Evolutionary conservation across 2,329 filamentous ascomycete genomes (phyloP).

Genomic region (Biscogniauxia marginata): DNA sequence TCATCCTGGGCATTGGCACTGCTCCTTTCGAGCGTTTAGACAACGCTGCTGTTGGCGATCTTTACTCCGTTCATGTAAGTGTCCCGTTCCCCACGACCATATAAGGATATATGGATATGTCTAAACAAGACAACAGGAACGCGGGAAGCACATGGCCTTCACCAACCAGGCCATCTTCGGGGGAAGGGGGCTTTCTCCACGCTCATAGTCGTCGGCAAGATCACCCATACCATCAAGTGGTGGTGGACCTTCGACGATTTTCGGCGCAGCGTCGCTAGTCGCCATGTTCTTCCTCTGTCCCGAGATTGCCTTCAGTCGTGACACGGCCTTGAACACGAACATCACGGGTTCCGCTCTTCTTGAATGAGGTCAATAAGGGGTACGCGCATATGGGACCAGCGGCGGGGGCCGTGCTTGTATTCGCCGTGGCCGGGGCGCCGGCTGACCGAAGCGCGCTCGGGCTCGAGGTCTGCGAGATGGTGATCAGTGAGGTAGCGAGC

Average conservation of each 20-base stretch:
- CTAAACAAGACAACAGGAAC: slow-evolving; percentile 46
- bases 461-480: slow-evolving; percentile 84
- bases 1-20: slow-evolving; percentile 82
- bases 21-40: slow-evolving; percentile 89
- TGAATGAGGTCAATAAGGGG: slow-evolving; percentile 77
- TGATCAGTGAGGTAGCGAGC: slow-evolving; percentile 82
- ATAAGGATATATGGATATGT: slow-evolving; percentile 1
- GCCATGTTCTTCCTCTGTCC: slow-evolving; percentile 83
- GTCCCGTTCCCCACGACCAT: background rate
- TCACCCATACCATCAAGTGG: slow-evolving; percentile 75
- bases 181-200: slow-evolving; percentile 64
- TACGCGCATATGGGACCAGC: slow-evolving; percentile 86
- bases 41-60: slow-evolving; percentile 83
- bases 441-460: slow-evolving; percentile 75
- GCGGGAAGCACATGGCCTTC: slow-evolving; percentile 85
- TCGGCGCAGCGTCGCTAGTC: too few species aligned
- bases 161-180: slow-evolving; percentile 58
- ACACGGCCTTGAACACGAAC: slow-evolving; percentile 68
- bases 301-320: slow-evolving; percentile 76
- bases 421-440: slow-evolving; percentile 70
- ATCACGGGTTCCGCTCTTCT: slow-evolving; percentile 73
- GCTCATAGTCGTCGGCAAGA: slow-evolving; percentile 86
- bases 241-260: slow-evolving; percentile 86
- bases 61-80: slow-evolving; percentile 83
- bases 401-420: slow-evolving; percentile 76